Base-by-base conservation (phyloP, 495 filamentous ascomycete genomes). In the Schizothecium vesticola region DNA sequence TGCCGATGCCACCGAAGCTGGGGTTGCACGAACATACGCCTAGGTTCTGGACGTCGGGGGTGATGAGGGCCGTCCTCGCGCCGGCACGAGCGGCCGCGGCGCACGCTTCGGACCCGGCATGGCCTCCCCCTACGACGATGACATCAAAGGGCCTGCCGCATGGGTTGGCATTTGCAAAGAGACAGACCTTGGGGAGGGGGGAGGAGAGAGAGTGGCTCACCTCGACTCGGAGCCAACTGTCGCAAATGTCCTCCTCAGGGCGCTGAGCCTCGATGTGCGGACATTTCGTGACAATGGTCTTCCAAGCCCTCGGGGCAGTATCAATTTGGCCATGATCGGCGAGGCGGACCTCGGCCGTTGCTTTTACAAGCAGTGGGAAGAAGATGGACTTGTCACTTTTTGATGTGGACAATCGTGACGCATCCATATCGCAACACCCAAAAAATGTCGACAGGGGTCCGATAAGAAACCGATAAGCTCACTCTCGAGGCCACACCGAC, bases 11-110 rank as follows among this genome's bases (percentile, higher is more conserved):
- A 59, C 95, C 95, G 76, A 99, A 96, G 67, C 91, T 95, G 28
- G 95, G 95, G 78, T 99, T 99, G 82, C 95, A 99, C 63, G 94
- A 97, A 80, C 96, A 98, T 23, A 94, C 91, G 43, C 95, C 95
- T 28, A 99, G 90, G 73, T 97, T 97, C 62, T 92, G 88, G 65
- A 93, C 75, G 66, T 88, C 91, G 61, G 92, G 94, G 4, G 95
- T 99, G 51, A 99, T 84, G 65, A 99, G 86, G 5, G 91, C 93
- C 6, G 95, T 99, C 67, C 89, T 88, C 63, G 96, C 95, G 43
- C 95, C 95, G 21, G 90, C 87, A 29, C 95, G 89, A 43, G 95
- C 95, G 7, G 96, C 90, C 2, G 94, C 96, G n/a, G 95, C 91
- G 68, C 91, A 94, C 55, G 95, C 95, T 82, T 99, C 95, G 31